Evolutionary conservation across 2,329 filamentous ascomycete species (phyloP), one percentile per base, ranked within the genome.

Genomic region (Claviceps capensis): DNA sequence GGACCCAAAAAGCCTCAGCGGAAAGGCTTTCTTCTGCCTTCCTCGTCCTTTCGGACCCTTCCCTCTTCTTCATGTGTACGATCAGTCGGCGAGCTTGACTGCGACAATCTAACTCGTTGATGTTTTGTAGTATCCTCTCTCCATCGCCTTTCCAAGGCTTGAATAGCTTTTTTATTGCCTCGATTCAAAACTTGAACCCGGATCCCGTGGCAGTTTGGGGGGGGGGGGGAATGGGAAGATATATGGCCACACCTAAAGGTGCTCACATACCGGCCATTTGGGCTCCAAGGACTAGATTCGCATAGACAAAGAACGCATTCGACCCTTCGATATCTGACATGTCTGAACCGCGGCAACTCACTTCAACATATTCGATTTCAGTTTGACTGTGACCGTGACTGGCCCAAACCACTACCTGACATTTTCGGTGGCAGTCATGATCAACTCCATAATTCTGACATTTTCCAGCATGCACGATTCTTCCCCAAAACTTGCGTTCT

Each of bases 301-400:
- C 7, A 26, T 6, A 6, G 7, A 26, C 2, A 2, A 26, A 26
- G 23, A 26, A 26, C 23, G 23, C 23, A 26, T 22, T 44, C 52
- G 23, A 56, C 58, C 14, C 53, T 65, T 16, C 59, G 54, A 8
- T 53, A 53, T 16, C 47, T 67, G n/a, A 57, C 59, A 1, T 66
- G 60, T 19, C 51, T 67, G 9, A 58, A 26, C 23, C 23, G 23
- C 2, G 23, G 23, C 23, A 26, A 55, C 50, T 51, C 49, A 5
- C 53, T 68, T 3, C 62, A 62, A 47, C 53, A 61, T 26, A 56
- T 69, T 19, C 65, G 68, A 41, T 57, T 69, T 30, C 56, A 64
- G 42, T 26, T 26, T 26, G 5, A 23, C 22, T 26, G 6, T 19
- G 17, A 19, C 17, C 2, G 17, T 19, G 17, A 19, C 17, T 19